Percentiles rank a stretch among this genome's conserved stretches.
Conservation (phyloP, 352 stramenopile genomes). For the Thalassiosira allenii region DNA sequence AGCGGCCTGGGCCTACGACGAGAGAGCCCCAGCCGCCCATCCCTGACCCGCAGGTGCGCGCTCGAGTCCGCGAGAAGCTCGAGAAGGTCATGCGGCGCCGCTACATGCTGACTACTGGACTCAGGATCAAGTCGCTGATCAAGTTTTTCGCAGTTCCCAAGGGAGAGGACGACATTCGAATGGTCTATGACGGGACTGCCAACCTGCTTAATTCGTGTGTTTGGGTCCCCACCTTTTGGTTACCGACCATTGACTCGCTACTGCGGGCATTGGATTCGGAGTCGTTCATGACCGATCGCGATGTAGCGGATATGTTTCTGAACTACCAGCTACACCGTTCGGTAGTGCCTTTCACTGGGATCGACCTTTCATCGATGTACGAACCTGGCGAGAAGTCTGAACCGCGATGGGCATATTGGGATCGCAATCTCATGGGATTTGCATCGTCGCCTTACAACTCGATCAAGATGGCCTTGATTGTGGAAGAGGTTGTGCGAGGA, state of each 20-base stretch:
- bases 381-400: background rate
- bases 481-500: slow-evolving; percentile 50
- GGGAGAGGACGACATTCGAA: slow-evolving; percentile 58
- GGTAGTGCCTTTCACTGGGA: slow-evolving; percentile 18
- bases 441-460: slow-evolving; percentile 55
- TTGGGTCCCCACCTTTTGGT: slow-evolving; percentile 63
- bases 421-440: slow-evolving; percentile 58
- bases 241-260: slow-evolving; percentile 63
- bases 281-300: slow-evolving; percentile 53
- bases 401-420: slow-evolving; percentile 40
- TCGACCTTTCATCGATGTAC: slow-evolving; percentile 39
- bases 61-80: slow-evolving; percentile 44
- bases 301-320: slow-evolving; percentile 75
- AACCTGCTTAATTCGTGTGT: slow-evolving; percentile 64
- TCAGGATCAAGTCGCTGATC: slow-evolving; percentile 46
- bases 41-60: background rate
- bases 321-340: slow-evolving; percentile 64
- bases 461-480: slow-evolving; percentile 28
- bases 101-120: slow-evolving; percentile 26
- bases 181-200: slow-evolving; percentile 73
- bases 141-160: slow-evolving; percentile 72
- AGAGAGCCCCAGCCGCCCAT: slow-evolving; percentile 13
- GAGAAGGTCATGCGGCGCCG: slow-evolving; percentile 24
- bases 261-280: slow-evolving; percentile 35
- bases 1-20: background rate